Evolutionary conservation across 306 rosid species (phyloP).

Genomic region (Citrullus colocynthis): DNA sequence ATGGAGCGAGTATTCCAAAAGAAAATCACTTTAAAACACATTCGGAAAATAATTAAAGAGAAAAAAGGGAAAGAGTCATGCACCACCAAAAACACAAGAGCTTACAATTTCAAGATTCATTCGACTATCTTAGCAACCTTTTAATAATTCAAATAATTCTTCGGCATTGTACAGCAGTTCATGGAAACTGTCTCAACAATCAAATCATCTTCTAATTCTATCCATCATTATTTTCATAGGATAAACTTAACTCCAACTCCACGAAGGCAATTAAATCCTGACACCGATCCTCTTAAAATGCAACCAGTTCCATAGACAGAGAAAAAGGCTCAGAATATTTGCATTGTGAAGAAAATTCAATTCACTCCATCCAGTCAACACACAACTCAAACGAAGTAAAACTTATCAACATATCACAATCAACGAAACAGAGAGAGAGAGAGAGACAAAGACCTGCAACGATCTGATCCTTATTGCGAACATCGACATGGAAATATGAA

Average conservation of each 20-base stretch:
- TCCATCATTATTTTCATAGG: neutral
- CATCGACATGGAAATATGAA: slow-evolving; percentile 45
- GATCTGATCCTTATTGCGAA: slow-evolving; percentile 37
- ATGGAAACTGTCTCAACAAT: neutral
- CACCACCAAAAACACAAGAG: too few species aligned
- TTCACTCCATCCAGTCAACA: neutral
- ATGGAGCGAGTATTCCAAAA: too few species aligned
- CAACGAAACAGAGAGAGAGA: neutral
- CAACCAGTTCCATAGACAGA: neutral
- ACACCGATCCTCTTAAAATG: neutral
- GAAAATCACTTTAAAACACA: too few species aligned
- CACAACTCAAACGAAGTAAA: neutral
- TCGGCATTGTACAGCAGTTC: neutral
- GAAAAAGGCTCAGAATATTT: neutral
- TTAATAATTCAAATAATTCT: too few species aligned
- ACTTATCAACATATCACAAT: neutral
- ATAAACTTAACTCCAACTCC: neutral
- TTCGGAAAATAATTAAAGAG: too few species aligned
- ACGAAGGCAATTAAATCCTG: neutral
- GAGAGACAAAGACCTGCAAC: slow-evolving; percentile 22
- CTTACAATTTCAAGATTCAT: too few species aligned
- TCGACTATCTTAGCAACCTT: too few species aligned
- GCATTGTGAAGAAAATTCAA: neutral
- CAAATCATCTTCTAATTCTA: neutral
- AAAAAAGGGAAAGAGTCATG: too few species aligned